Evolutionary conservation across 2,329 filamentous ascomycete genomes (phyloP).

Genomic region (Arthrobotrys iridis): DNA sequence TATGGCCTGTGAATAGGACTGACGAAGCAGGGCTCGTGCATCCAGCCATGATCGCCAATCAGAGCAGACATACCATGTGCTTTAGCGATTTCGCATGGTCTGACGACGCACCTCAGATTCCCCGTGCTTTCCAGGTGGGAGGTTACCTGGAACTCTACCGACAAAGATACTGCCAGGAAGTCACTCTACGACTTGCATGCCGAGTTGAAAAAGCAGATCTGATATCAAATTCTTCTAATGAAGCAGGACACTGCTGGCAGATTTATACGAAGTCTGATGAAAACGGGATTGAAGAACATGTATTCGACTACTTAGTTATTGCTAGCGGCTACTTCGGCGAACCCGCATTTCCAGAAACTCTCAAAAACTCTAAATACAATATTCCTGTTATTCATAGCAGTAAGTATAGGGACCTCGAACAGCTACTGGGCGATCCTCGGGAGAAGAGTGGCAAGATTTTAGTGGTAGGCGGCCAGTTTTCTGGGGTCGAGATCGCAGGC

Average conservation of each 20-base stretch:
- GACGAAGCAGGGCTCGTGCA: slow-evolving; percentile 69
- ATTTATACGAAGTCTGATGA: slow-evolving; percentile 61
- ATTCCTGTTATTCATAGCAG: slow-evolving; percentile 75
- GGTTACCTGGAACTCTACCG: slow-evolving; percentile 75
- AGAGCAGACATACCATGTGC: slow-evolving; percentile 79
- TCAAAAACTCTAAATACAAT: slow-evolving; percentile 58
- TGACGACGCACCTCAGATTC: slow-evolving; percentile 71
- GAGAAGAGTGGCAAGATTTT: slow-evolving; percentile 71
- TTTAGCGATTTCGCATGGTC: slow-evolving; percentile 79
- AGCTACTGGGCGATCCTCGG: slow-evolving; percentile 63
- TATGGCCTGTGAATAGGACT: slow-evolving; percentile 74
- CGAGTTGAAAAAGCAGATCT: slow-evolving; percentile 64
- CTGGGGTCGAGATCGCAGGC: slow-evolving; percentile 79
- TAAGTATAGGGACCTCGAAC: slow-evolving; percentile 69
- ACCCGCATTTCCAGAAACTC: slow-evolving; percentile 66
- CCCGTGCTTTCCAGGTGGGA: slow-evolving; percentile 79
- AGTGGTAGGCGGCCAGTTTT: slow-evolving; percentile 83
- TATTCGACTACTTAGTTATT: slow-evolving; percentile 77
- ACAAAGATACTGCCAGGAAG: slow-evolving; percentile 67
- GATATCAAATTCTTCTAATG: slow-evolving; percentile 18
- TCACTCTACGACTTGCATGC: slow-evolving; percentile 66
- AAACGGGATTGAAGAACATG: slow-evolving; percentile 63
- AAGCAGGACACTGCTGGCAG: slow-evolving; percentile 61
- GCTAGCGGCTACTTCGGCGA: slow-evolving; percentile 80
- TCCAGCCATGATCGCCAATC: slow-evolving; percentile 76